These are phyloP conservation scores for Inga leiocalycina DNA, from an alignment of 306 rosid genomes.

Conservation along the genomic window DNA sequence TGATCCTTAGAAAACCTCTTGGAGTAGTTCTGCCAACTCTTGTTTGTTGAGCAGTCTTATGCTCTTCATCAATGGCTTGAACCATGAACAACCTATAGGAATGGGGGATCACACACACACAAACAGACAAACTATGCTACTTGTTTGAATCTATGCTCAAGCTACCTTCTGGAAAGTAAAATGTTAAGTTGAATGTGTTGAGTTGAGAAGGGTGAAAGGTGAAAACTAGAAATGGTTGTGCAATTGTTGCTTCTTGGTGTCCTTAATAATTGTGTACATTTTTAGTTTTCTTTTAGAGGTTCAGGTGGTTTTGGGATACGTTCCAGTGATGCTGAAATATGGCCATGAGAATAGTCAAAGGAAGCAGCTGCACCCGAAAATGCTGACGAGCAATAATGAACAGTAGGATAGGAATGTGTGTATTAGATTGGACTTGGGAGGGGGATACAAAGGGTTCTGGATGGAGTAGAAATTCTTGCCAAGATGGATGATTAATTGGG, in stretches of 20 bases:
- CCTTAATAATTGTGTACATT: background rate
- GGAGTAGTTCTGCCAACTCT: background rate
- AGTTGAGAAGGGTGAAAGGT: background rate
- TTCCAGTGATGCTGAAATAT: background rate
- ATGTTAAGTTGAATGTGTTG: background rate
- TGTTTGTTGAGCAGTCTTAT: background rate
- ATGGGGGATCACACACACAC: no score
- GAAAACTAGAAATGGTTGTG: background rate
- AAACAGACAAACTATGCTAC: background rate
- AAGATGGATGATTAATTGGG: background rate
- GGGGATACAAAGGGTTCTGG: background rate
- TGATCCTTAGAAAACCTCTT: background rate
- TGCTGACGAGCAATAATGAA: background rate
- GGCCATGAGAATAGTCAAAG: background rate
- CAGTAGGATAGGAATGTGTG: background rate
- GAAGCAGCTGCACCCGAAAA: background rate
- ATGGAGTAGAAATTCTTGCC: background rate
- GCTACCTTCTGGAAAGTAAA: background rate
- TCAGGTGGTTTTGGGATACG: background rate
- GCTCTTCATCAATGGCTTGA: slow-evolving; percentile 6
- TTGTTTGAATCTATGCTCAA: background rate
- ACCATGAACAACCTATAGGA: background rate
- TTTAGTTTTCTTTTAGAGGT: background rate
- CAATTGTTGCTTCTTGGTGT: background rate
- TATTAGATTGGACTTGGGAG: background rate